Evolutionary conservation across 176 grass and related monocot genomes (phyloP), one percentile per base, ranked within the genome.

Genomic region (Aechmea fasciata): DNA sequence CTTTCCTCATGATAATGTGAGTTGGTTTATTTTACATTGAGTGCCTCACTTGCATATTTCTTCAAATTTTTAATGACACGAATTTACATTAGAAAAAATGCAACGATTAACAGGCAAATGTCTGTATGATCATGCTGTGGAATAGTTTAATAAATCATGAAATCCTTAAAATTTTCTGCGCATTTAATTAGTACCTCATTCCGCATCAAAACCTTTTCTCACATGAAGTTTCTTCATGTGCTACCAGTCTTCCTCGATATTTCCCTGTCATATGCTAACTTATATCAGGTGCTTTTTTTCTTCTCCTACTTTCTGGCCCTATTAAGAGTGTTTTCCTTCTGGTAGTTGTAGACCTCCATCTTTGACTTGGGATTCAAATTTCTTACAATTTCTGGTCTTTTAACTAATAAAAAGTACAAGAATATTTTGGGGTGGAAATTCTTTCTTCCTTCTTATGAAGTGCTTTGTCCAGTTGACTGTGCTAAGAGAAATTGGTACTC

Each of bases 401-500:
- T 57, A 57, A 8, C 12, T 48, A 10, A 11, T 70, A 15, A 55
- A 55, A 15, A 22, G 47, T 54, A 65, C 13, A 68, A 65, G 25
- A 52, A 13, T 24, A 59, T 48, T 76, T 10, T 71, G 24, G 33
- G 48, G 15, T 10, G 15, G 13, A 49, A 63, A 68, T 17, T 11
- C 8, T 79, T 54, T 33, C 65, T 47, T 68, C 29, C 66, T 51
- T 50, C 4, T 10, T 15, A 72, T 2, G 0, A 81, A 79, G 12
- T 84, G 51, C 25, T 65, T 87, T 81, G 77, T 54, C 55, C 84
- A 97, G 93, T 78, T 85, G 79, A 90, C 79, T 73, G 52, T 87
- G 64, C 71, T 86, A 69, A 75, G 76, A 83, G 79, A 97, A 81
- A 62, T 86, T 71, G 79, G 85, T 72, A 83, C 77, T n/a, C 89